phyloP scores from a whole-genome alignment of 768 basidiomycete genomes.

The Hortiboletus campestris region DNA sequence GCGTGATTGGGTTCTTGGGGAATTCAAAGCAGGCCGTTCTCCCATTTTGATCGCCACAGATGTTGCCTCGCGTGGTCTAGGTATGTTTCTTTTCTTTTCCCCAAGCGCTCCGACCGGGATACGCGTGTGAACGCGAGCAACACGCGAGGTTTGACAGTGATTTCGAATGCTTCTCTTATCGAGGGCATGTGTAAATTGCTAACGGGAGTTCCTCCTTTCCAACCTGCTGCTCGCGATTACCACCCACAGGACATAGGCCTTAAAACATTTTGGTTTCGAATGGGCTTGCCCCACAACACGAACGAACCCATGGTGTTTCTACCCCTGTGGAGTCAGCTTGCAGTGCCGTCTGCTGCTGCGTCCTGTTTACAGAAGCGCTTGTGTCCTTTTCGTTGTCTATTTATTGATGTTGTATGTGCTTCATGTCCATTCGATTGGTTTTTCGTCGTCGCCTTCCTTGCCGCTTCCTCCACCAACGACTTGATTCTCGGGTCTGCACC shows the following conservation, averaged over 20 bases:
- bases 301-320: constrained; percentile 23
- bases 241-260: constrained; percentile 27
- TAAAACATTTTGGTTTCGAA: constrained; percentile 22
- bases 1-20: constrained; percentile 97
- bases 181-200: constrained; percentile 26
- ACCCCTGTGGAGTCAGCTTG: constrained; percentile 1
- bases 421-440: constrained; percentile 24
- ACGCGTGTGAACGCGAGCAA: constrained; percentile 32
- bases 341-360: constrained; percentile 19
- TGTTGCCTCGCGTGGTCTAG: constrained; percentile 98
- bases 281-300: constrained; percentile 18
- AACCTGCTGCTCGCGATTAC: constrained; percentile 24
- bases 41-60: constrained; percentile 99
- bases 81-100: constrained; percentile 65
- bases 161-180: constrained; percentile 20
- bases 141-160: constrained; percentile 27
- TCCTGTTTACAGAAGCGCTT: constrained; percentile 34
- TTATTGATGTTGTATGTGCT: constrained; percentile 37
- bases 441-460: constrained; percentile 7
- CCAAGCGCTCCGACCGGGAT: constrained; percentile 33
- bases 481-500: constrained; percentile 31
- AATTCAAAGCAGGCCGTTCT: constrained; percentile 97
- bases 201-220: constrained; percentile 11
- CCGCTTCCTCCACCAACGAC: constrained; percentile 30
- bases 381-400: constrained; percentile 23